Evolutionary conservation across 495 filamentous ascomycete genomes (phyloP), one percentile per base, ranked within the genome.

Genomic region (Talaromyces proteolyticus): DNA sequence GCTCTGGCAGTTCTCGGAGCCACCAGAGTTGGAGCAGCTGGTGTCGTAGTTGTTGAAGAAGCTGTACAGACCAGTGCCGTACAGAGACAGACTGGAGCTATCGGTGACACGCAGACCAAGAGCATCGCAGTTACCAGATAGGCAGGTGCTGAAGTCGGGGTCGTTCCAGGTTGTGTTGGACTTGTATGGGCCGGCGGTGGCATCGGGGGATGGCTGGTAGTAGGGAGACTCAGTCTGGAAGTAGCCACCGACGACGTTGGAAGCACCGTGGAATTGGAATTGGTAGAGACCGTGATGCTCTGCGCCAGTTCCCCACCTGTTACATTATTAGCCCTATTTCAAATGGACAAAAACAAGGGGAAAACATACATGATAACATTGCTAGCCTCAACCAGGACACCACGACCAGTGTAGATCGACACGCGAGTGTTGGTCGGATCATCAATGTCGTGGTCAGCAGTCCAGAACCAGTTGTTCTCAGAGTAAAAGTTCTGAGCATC

Each of bases 391-490:
- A 84, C 64, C 3, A 84, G 57, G 36, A 90, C 57, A 2, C 87
- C 87, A 16, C 87, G 79, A 8, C 90, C 92, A 59, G 88, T 95
- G 75, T 85, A 97, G 57, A 97, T 78, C 11, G 77, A 80, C 54
- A 86, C 78, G 60, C 83, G 72, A 14, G 72, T 74, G 66, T 93
- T 87, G 66, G 95, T 85, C 65, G 95, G 90, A 52, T 79, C 79
- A 67, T 96, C 92, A 40, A 97, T 63, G 50, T 91, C 87, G 60
- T 96, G 92, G 65, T 97, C 92, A 1, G 91, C 82, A 22, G 91
- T 89, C 92, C 92, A 97, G 66, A 86, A 87, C 92, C 92, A 97
- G 42, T 79, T 82, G 68, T 97, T 96, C 70, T 96, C 92, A 42
- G 95, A 68, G 66, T 95, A 95, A 12, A 84, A 78, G 44, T 79